Evolutionary conservation across 169 alveolate genomes (phyloP).

Genomic region (Neospora caninum): DNA sequence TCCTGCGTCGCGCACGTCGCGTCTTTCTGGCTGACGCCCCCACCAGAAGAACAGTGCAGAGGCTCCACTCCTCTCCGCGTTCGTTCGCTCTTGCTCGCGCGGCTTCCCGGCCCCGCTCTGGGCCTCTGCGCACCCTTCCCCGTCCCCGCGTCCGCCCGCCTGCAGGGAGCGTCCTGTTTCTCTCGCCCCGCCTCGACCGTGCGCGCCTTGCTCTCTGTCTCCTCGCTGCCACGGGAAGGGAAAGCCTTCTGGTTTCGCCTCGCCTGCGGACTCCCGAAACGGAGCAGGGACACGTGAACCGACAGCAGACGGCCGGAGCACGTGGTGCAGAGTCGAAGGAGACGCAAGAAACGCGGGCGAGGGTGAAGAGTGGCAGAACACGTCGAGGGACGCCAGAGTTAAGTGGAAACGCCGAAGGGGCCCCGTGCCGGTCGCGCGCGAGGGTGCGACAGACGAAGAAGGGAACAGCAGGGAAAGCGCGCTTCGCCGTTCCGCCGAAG

Average conservation of each 20-base stretch:
- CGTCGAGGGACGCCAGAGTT: constrained; percentile 15
- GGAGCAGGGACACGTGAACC: background rate
- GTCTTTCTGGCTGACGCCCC: no score
- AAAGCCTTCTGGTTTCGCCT: background rate
- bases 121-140: background rate
- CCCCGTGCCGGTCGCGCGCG: no score
- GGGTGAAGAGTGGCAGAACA: constrained; percentile 12
- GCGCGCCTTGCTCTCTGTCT: background rate
- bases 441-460: background rate
- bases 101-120: background rate
- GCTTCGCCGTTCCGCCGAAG: background rate
- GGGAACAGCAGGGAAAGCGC: background rate
- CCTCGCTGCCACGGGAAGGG: background rate
- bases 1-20: background rate
- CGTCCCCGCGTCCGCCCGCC: background rate
- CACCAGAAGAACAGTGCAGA: no score
- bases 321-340: background rate
- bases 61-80: background rate
- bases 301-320: constrained; percentile 6
- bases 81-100: background rate
- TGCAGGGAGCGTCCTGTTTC: background rate
- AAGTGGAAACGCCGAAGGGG: background rate
- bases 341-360: background rate
- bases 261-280: background rate
- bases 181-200: background rate